Conservation (phyloP, 2,329 filamentous ascomycete species). For the Aspergillus fructus region DNA sequence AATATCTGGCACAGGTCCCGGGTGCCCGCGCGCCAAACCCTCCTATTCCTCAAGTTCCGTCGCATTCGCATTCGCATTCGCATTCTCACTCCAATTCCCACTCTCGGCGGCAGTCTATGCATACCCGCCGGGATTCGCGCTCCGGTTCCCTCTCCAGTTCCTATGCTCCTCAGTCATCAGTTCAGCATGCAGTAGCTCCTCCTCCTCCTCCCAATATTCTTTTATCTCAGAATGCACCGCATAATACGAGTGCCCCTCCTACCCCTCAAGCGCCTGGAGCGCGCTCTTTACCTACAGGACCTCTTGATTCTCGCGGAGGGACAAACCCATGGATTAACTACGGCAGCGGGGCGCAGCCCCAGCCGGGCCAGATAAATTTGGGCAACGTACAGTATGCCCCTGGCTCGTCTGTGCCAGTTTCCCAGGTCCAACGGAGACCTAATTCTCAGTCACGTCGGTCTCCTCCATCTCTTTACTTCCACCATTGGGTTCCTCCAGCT, state of each 20-base stretch:
- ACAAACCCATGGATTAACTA: slow-evolving; percentile 39
- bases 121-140: slow-evolving; percentile 21
- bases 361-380: slow-evolving; percentile 31
- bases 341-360: slow-evolving; percentile 37
- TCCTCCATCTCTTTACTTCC: slow-evolving; percentile 80
- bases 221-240: slow-evolving; percentile 26
- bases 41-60: slow-evolving; percentile 18
- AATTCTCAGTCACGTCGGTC: slow-evolving; percentile 61
- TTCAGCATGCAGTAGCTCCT: slow-evolving; percentile 16
- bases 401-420: slow-evolving; percentile 46
- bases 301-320: slow-evolving; percentile 16
- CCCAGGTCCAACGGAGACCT: slow-evolving; percentile 53
- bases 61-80: slow-evolving; percentile 13
- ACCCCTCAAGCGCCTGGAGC: slow-evolving; percentile 15
- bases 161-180: slow-evolving; percentile 25
- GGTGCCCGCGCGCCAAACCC: slow-evolving; percentile 22
- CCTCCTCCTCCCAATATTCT: slow-evolving; percentile 17
- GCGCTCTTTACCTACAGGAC: slow-evolving; percentile 18
- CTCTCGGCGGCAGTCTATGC: slow-evolving; percentile 22
- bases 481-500: slow-evolving; percentile 85
- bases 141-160: slow-evolving; percentile 32
- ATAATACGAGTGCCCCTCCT: slow-evolving; percentile 12
- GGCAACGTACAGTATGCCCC: slow-evolving; percentile 27
- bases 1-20: slow-evolving; percentile 54
- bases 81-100: slow-evolving; percentile 11